These are phyloP conservation scores for Fusarium verrucosum DNA, from an alignment of 2,329 filamentous ascomycete species.

Conservation along the genomic window DNA sequence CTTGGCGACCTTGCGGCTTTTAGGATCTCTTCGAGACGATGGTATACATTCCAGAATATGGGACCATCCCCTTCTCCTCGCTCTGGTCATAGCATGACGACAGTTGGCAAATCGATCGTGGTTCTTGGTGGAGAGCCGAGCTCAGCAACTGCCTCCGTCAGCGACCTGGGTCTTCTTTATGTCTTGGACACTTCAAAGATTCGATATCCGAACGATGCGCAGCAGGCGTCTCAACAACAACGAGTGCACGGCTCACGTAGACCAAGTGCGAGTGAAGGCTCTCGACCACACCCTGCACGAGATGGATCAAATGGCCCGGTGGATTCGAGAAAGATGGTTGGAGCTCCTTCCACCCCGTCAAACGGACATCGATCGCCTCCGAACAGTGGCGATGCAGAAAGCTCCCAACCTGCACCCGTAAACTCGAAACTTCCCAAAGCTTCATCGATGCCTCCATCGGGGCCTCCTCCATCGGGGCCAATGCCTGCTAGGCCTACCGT, in stretches of 20 bases:
- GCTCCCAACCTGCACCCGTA: conserved; percentile 46
- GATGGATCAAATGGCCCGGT: conserved; percentile 63
- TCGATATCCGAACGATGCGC: conserved; percentile 85
- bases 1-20: conserved; percentile 90
- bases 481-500: conserved; percentile 59
- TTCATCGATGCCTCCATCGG: conserved; percentile 51
- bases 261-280: conserved; percentile 54
- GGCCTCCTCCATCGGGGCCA: conserved; percentile 65
- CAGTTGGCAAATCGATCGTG: conserved; percentile 90
- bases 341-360: conserved; percentile 40
- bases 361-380: conserved; percentile 56
- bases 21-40: conserved; percentile 78
- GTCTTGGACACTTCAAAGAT: conserved; percentile 96
- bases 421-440: conserved; percentile 51
- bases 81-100: conserved; percentile 97
- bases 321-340: conserved; percentile 61
- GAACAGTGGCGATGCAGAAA: conserved; percentile 52
- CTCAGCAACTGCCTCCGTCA: conserved; percentile 80
- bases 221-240: conserved; percentile 48
- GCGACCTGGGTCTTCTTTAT: conserved; percentile 89
- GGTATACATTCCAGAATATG: conserved; percentile 99
- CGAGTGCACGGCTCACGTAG: conserved; percentile 53
- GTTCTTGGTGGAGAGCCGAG: conserved; percentile 95
- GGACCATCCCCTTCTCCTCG: conserved; percentile 91
- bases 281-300: conserved; percentile 55